Base-by-base conservation (phyloP, 208 protist species). In the Sergeia podlipaevii region DNA sequence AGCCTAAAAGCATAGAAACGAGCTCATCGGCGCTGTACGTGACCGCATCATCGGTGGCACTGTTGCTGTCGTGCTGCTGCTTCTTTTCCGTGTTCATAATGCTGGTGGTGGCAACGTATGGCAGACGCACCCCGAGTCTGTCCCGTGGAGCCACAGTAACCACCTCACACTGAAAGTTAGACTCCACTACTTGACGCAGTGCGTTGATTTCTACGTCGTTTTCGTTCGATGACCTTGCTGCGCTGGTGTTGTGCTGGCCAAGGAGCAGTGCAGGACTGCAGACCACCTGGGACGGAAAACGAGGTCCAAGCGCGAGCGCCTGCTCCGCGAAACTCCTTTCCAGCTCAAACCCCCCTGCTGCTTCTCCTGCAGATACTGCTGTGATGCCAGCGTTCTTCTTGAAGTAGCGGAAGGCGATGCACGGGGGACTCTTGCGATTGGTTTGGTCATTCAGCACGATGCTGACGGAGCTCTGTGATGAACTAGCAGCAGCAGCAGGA, bases 371-470 rank as follows among this genome's bases (percentile, higher is more conserved):
- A 53, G 43, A 33, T 24, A 61, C 60, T 32, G 20, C 21, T 37
- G 30, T 43, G 29, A 3, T 28, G 27, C 11, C 43, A 20, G 33
- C 49, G 11, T 47, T 50, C 6, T 45, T 23, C 13, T 49, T 38
- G 28, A 88, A 57, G 55, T 76, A 83, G 30, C 89, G 75, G 65
- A 97, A 96, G 7, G 85, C 90, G 11, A 98, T 56, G 39, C 79
- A 91, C n/a, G 75, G 70, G 8, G 75, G 59, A 33, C 89, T 97
- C 52, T 97, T 97, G 8, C 96, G 82, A 38, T 95, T 94, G 13
- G 85, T 71, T 62, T 97, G 89, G 47, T 97, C 94, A 59, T 97
- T 97, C 11, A 97, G 62, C 24, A 98, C 80, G 13, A 97, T 75
- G 34, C 88, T 67, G n/a, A 88, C 73, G 15, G 37, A 17, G 7